Evolutionary conservation across 768 basidiomycete genomes (phyloP), one percentile per base, ranked within the genome.

Genomic region (Amanita thiersii): DNA sequence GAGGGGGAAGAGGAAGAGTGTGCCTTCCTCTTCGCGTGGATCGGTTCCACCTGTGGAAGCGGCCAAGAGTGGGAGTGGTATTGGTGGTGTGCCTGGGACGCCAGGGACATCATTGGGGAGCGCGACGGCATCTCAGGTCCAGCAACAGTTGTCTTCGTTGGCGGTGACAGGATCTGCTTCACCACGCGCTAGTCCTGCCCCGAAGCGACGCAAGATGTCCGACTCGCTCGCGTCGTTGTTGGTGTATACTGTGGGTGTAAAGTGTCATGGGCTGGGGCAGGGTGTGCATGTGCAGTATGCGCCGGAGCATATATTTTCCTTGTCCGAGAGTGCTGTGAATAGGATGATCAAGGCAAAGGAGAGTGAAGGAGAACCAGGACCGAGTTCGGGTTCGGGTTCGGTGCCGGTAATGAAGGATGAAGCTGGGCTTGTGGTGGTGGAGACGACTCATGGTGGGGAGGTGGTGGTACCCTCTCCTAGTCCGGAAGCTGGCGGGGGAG

Each of bases 171-270:
- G 15, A 29, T 10, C 36, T 10, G 6, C 37, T 9, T 6, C 21
- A 14, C 12, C 31, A 3, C 21, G 23, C 5, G 20, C 46, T 3
- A 42, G 19, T 7, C 25, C 37, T 10, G 29, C 30, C 11, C 18
- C 30, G 20, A 20, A 9, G 17, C 86, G 84, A 60, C 67, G 65
- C 15, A 85, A 79, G 57, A 88, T 90, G 77, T 90, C 92, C 0
- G 48, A 70, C 3, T 71, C 73, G 2, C 73, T 99, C 1, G 73
- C 80, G 1, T 66, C 75, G 0, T 71, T 97, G n/a, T 72, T 99
- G 7, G 86, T 98, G 19, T 98, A 98, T 60, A 97, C 94, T 2
- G 79, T 94, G 34, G 96, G 96, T 5, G 92, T 98, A 45, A 96
- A 96, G 55, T 96, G 85, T 48, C 81, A 81, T 11, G 93, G 94